Conservation (phyloP, 2,329 filamentous ascomycete genomes). For the Chaetomiaceae sp. region DNA sequence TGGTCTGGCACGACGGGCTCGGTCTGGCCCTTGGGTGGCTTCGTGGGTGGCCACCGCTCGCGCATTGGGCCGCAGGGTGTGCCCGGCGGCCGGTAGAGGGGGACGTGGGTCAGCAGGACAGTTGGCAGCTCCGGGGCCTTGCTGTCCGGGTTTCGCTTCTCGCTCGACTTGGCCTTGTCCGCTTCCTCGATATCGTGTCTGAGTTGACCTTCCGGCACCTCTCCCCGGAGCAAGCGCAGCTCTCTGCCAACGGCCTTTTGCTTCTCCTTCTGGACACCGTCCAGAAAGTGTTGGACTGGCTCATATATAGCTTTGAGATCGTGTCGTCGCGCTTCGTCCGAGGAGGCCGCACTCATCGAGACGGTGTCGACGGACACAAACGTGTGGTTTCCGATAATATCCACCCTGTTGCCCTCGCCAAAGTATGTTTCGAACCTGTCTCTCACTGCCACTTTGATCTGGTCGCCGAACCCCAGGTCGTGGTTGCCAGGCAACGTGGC, state of each 20-base stretch:
- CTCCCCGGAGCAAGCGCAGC: conserved; percentile 59
- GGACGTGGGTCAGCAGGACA: conserved; percentile 85
- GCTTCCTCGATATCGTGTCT: conserved; percentile 57
- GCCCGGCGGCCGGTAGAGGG: conserved; percentile 73
- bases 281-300: conserved; percentile 72
- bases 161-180: conserved; percentile 41
- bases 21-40: conserved; percentile 54
- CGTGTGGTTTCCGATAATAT: conserved; percentile 90
- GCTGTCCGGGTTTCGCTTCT: conserved; percentile 37
- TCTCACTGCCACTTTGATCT: conserved; percentile 74
- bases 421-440: conserved; percentile 84
- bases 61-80: conserved; percentile 84
- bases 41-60: conserved; percentile 74
- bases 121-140: conserved; percentile 67
- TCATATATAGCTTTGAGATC: conserved; percentile 63
- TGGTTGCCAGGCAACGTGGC: conserved; percentile 90
- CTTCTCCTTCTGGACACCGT: conserved; percentile 60
- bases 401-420: conserved; percentile 84
- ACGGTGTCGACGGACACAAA: conserved; percentile 89
- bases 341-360: conserved; percentile 70
- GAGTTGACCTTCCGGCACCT: conserved; percentile 51
- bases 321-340: conserved; percentile 45
- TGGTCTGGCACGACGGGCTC: conserved; percentile 56
- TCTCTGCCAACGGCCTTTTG: conserved; percentile 64
- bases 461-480: conserved; percentile 83